Base-by-base conservation (phyloP, 2,329 filamentous ascomycete species). In the Cladophialophora yegresii region DNA sequence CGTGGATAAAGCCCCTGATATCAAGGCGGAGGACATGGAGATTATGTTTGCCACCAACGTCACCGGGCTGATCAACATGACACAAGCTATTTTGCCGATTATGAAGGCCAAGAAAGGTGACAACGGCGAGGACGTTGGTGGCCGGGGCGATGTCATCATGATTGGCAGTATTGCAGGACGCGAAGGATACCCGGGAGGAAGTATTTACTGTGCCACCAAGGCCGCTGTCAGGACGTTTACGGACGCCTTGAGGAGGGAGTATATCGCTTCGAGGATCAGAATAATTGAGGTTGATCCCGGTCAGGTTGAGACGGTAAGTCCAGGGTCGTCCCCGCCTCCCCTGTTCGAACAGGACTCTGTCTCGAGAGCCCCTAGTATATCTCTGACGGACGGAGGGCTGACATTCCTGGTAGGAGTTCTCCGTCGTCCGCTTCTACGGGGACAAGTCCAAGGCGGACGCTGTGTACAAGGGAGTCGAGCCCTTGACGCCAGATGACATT, bases 41-140 rank as follows among this genome's bases (percentile, higher is more conserved):
- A 74, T 88, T 76, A 97, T 98, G 92, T 91, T 97, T 75, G 80
- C 85, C 54, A 98, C 95, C 64, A 99, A 99, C 76, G 93, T 98
- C 58, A 95, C 90, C 1, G 95, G 95, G 30, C 83, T 99, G 36
- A 95, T 99, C 81, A 91, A 93, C 82, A 91, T 98, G 89, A 98
- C 95, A 0, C 95, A 99, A 82, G 91, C 91, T 53, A 83, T 97
- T 65, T 79, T 98, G 20, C 87, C 90, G 58, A 87, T 92, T 75
- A 96, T 93, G 83, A 89, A 92, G 77, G 58, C 55, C 8, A 82
- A 85, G 71, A 74, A 79, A 63, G 57, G 57, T 23, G 57, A 59
- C 22, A 66, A 65, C 74, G 66, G 66, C 23, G 40, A 56, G 56
- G 84, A 93, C 62, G 47, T 59, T 20, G 89, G 90, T 64, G 93